These are phyloP conservation scores for Vinca minor DNA, from an alignment of 257 asterid species.

Conservation along the genomic window DNA sequence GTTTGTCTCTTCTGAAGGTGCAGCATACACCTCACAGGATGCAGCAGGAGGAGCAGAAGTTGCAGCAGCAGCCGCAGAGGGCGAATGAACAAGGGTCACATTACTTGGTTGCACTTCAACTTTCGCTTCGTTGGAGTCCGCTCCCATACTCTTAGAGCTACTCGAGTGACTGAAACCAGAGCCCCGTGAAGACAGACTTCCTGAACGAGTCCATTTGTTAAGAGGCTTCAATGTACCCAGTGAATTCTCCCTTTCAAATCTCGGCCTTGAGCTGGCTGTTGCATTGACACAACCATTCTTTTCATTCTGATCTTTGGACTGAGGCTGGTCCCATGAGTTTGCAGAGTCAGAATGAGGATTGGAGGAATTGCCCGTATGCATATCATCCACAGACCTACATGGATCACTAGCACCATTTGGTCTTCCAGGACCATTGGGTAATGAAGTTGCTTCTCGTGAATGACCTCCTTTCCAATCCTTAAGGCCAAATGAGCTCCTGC, in stretches of 20 bases:
- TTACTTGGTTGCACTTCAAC: constrained; percentile 22
- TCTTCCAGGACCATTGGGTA: constrained; percentile 54
- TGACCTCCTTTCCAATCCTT: constrained; percentile 67
- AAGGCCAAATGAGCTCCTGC: constrained; percentile 56
- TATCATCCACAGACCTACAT: constrained; percentile 51
- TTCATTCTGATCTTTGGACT: constrained; percentile 41
- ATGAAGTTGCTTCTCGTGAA: constrained; percentile 46
- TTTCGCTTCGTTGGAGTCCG: constrained; percentile 28
- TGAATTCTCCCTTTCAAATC: constrained; percentile 52
- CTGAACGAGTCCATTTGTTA: constrained; percentile 37
- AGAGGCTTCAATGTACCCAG: constrained; percentile 39
- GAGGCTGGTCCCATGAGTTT: constrained; percentile 35
- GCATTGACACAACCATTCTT: constrained; percentile 29
- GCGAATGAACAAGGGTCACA: constrained; percentile 23
- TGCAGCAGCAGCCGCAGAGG: constrained; percentile 20
- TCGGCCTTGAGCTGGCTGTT: constrained; percentile 30
- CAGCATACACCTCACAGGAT: constrained; percentile 23
- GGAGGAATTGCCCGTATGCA: constrained; percentile 23
- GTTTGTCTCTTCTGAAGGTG: constrained; percentile 40
- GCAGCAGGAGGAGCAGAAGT: too few relatives aligned
- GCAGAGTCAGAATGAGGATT: constrained; percentile 25
- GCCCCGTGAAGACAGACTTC: constrained; percentile 35
- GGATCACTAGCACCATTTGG: constrained; percentile 34
- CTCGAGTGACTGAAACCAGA: constrained; percentile 35
- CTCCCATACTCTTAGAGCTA: constrained; percentile 36